Conservation (phyloP, 106 monocot genomes). For the Narthecium ossifragum region DNA sequence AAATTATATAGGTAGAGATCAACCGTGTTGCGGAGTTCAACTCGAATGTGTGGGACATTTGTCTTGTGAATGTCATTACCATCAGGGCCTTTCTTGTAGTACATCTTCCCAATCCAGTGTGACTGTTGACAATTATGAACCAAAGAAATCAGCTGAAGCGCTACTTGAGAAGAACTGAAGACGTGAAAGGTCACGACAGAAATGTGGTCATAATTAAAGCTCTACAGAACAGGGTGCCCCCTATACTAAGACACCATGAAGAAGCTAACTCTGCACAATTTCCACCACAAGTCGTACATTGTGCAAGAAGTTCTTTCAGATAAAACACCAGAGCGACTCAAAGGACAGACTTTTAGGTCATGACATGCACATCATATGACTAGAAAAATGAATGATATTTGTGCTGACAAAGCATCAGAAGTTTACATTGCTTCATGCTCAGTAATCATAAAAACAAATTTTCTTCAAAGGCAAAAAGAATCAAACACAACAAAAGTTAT, state of each 20-base stretch:
- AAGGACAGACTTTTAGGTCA: no score
- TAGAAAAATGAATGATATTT: no score
- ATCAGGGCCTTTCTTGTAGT: constrained; percentile 81
- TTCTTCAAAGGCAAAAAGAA: not conserved
- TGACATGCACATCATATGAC: no score
- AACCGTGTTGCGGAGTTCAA: constrained; percentile 87
- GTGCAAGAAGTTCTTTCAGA: no score
- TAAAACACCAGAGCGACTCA: no score
- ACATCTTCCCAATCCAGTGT: constrained; percentile 90
- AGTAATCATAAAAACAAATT: not conserved
- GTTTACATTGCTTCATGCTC: no score
- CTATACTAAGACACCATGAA: no score
- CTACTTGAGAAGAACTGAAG: not conserved
- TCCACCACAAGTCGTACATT: no score
- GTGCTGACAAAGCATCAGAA: no score
- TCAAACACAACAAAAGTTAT: not conserved
- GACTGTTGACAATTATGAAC: constrained; percentile 30
- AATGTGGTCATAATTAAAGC: not conserved
- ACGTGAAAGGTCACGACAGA: not conserved
- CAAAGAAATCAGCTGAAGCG: not conserved
- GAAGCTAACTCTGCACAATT: no score
- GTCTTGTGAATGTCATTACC: constrained; percentile 95
- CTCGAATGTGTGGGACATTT: constrained; percentile 91
- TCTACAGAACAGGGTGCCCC: no score
- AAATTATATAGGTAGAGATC: not conserved